phyloP scores from a whole-genome alignment of 345 rosid genomes.

The Brassica incana region DNA sequence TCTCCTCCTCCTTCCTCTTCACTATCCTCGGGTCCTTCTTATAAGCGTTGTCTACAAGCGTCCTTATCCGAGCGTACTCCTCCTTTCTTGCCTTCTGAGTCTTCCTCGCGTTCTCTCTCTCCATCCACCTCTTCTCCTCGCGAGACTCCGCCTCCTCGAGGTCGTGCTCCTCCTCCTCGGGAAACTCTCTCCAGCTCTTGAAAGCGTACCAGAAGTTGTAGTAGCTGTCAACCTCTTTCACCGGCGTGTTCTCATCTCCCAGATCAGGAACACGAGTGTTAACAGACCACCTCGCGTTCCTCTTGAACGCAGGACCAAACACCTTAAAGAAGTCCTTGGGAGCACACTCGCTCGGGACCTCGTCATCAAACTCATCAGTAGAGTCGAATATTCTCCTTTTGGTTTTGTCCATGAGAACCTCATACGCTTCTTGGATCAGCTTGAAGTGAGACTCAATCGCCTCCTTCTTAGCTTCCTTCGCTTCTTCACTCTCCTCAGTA shows the following conservation, averaged over 20 bases:
- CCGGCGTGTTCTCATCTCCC: constrained; percentile 66
- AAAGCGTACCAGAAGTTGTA: constrained; percentile 83
- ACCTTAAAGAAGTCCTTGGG: constrained; percentile 93
- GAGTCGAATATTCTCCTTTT: constrained; percentile 92
- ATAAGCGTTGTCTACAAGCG: constrained; percentile 91
- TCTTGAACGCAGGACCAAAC: constrained; percentile 94
- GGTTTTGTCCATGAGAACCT: constrained; percentile 74
- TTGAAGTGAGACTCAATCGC: constrained; percentile 88
- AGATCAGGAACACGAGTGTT: constrained; percentile 52
- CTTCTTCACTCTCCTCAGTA: constrained; percentile 81
- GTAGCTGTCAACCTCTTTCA: constrained; percentile 71
- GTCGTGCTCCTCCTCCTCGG: constrained; percentile 91
- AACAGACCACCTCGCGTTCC: constrained; percentile 95
- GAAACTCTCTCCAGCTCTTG: constrained; percentile 98
- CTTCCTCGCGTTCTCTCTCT: constrained; percentile 84
- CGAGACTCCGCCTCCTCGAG: constrained; percentile 93
- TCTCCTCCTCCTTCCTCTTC: constrained; percentile 78
- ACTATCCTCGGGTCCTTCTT: constrained; percentile 79
- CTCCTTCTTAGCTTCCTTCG: constrained; percentile 83
- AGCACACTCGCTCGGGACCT: constrained; percentile 78
- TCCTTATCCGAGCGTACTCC: constrained; percentile 74
- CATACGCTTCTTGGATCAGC: constrained; percentile 89
- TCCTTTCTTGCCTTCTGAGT: constrained; percentile 89
- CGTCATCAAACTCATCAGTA: constrained; percentile 96
- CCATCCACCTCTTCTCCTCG: constrained; percentile 99